Conservation (phyloP, 2,329 filamentous ascomycete genomes). For the Nigrograna mackinnonii region DNA sequence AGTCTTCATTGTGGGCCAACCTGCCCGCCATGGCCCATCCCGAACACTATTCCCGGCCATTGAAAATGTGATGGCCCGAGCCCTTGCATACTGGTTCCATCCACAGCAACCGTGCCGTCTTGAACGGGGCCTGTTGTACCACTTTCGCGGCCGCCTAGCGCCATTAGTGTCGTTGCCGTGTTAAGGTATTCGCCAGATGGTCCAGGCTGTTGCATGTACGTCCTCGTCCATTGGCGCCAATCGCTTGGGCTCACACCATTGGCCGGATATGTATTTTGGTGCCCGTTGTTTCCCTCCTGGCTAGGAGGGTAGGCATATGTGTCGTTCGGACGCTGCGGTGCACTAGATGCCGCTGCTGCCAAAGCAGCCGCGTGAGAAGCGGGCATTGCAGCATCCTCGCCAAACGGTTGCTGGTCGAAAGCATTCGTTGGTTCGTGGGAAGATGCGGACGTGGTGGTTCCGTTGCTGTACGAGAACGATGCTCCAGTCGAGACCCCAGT, state of each 20-base stretch:
- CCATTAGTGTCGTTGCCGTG: constrained; percentile 43
- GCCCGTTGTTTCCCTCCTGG: constrained; percentile 18
- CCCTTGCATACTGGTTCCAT: constrained; percentile 24
- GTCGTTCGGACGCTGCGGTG: constrained; percentile 23
- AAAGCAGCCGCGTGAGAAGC: constrained; percentile 33
- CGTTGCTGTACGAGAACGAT: constrained; percentile 29
- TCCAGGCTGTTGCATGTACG: constrained; percentile 30
- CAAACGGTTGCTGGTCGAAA: constrained; percentile 24
- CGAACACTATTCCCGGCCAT: constrained; percentile 36
- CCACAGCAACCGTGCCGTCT: constrained; percentile 20
- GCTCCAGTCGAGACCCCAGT: constrained; percentile 13
- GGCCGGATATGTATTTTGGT: constrained; percentile 24
- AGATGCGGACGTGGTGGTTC: constrained; percentile 20
- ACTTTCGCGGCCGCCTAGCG: constrained; percentile 35
- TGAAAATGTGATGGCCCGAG: constrained; percentile 19
- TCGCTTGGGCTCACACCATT: constrained; percentile 30
- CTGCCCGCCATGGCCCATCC: constrained; percentile 17
- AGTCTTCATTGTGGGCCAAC: too few relatives aligned
- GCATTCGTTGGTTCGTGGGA: constrained; percentile 20
- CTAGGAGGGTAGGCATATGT: constrained; percentile 24
- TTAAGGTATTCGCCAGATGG: constrained; percentile 39
- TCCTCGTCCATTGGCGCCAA: constrained; percentile 41
- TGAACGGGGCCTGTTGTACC: constrained; percentile 19
- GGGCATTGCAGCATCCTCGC: constrained; percentile 29
- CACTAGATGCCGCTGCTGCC: constrained; percentile 25